These are phyloP conservation scores for Dioscorea cayenensis DNA, from an alignment of 116 monocot species.

Conservation along the genomic window DNA sequence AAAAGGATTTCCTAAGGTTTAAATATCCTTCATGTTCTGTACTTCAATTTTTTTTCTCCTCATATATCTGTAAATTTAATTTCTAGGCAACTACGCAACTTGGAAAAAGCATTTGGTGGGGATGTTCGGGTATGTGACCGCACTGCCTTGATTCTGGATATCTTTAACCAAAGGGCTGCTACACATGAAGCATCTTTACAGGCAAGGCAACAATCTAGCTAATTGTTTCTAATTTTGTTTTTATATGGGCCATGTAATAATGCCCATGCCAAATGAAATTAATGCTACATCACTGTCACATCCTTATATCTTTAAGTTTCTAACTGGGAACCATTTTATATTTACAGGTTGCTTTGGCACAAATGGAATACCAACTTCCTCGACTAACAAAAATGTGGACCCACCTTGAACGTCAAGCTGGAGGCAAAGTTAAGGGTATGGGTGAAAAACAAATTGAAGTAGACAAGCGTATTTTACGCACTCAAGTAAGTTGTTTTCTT, in stretches of 20 bases:
- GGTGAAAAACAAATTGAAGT: constrained; percentile 99
- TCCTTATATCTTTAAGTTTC: neutral
- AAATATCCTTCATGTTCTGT: neutral
- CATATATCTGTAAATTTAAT: constrained; percentile 2
- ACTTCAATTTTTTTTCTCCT: neutral
- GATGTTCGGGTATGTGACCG: constrained; percentile 94
- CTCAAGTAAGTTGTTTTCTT: constrained; percentile 50
- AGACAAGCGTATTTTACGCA: constrained; percentile 94
- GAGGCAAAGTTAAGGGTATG: constrained; percentile 98
- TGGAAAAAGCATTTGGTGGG: constrained; percentile 90
- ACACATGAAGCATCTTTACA: constrained; percentile 99
- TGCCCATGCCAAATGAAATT: neutral
- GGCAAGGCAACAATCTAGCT: constrained; percentile 20
- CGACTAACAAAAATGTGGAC: constrained; percentile 98
- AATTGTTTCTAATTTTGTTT: neutral
- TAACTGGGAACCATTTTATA: neutral
- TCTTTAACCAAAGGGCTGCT: constrained; percentile 97
- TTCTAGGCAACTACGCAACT: constrained; percentile 68
- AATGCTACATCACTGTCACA: neutral
- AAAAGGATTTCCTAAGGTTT: neutral
- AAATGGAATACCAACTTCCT: constrained; percentile 99
- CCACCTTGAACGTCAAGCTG: constrained; percentile 97
- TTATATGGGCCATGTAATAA: neutral
- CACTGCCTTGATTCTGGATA: constrained; percentile 97
- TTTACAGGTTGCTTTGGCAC: constrained; percentile 90